phyloP scores from a whole-genome alignment of 23 red algal species.

The Gracilaria domingensis region DNA sequence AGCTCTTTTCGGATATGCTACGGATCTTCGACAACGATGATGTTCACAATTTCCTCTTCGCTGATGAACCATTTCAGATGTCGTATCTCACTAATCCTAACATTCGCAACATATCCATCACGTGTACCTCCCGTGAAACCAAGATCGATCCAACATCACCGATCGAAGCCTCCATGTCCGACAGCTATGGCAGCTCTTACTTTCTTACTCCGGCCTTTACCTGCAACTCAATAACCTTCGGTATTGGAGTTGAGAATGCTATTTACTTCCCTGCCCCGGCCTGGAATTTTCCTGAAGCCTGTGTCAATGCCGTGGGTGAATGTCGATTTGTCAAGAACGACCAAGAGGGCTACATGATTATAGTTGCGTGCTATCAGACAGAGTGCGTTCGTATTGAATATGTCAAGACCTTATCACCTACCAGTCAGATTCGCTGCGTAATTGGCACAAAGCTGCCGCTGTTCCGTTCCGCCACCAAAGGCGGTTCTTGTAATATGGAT shows the following conservation, averaged over 20 bases:
- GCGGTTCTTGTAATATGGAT: slow-evolving; percentile 19
- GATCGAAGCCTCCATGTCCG: neutral
- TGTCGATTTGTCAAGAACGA: slow-evolving; percentile 32
- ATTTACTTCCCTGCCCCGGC: neutral
- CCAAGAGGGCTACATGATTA: slow-evolving; percentile 4
- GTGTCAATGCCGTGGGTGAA: slow-evolving; percentile 9
- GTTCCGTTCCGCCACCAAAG: slow-evolving; percentile 25
- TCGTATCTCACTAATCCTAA: slow-evolving; percentile 32
- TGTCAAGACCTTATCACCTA: slow-evolving; percentile 18
- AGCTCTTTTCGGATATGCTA: slow-evolving; percentile 34
- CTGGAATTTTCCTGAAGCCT: slow-evolving; percentile 11
- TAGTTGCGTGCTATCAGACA: slow-evolving; percentile 1
- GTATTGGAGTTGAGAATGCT: slow-evolving; percentile 11
- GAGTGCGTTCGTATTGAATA: slow-evolving; percentile 22
- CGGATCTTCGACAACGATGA: slow-evolving; percentile 27
- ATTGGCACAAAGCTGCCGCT: neutral
- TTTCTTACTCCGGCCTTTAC: slow-evolving; percentile 38
- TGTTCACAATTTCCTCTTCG: slow-evolving; percentile 31
- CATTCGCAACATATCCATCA: neutral
- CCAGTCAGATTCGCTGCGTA: slow-evolving; percentile 6
- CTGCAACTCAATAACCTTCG: slow-evolving; percentile 17
- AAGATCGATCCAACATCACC: slow-evolving; percentile 19
- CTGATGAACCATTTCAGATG: slow-evolving; percentile 23
- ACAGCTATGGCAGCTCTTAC: neutral
- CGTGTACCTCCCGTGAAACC: slow-evolving; percentile 4